phyloP scores from a whole-genome alignment of 371 early-diverging fungal species.

The Mucor irregularis region DNA sequence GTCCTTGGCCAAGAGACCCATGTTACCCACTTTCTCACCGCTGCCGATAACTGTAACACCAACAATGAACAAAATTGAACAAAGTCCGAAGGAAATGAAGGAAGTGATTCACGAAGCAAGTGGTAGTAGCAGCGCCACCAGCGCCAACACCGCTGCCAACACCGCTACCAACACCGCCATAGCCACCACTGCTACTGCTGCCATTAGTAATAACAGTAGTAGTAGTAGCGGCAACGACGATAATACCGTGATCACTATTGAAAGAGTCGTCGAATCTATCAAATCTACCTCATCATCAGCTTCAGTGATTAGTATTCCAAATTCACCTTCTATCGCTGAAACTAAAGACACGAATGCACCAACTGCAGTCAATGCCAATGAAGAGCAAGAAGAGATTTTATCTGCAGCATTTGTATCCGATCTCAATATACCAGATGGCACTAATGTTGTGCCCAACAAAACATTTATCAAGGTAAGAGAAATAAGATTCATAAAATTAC shows the following conservation, averaged over 20 bases:
- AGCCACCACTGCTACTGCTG: not conserved
- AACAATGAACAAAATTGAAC: not conserved
- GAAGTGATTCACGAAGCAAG: too few species aligned
- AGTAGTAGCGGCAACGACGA: too few species aligned
- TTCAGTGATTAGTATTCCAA: too few species aligned
- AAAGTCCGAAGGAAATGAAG: not conserved
- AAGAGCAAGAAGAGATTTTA: not conserved
- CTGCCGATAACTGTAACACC: not conserved
- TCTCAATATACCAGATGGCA: constrained; percentile 68
- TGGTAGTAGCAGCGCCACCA: not conserved
- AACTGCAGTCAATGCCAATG: too few species aligned
- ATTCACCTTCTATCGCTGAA: too few species aligned
- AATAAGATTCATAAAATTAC: not conserved
- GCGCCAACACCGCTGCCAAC: not conserved
- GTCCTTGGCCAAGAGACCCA: not conserved
- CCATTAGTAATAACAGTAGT: too few species aligned
- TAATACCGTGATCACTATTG: too few species aligned
- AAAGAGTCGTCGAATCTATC: too few species aligned
- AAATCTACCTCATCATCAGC: too few species aligned
- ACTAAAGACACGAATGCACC: too few species aligned
- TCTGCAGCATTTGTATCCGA: constrained; percentile 64
- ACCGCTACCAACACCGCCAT: not conserved
- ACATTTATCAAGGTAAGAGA: constrained; percentile 27
- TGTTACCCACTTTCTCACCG: constrained; percentile 17
- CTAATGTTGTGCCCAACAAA: constrained; percentile 36